These are phyloP conservation scores for Colletotrichum theobromicola DNA, from an alignment of 2,329 filamentous ascomycete genomes.

Conservation along the genomic window DNA sequence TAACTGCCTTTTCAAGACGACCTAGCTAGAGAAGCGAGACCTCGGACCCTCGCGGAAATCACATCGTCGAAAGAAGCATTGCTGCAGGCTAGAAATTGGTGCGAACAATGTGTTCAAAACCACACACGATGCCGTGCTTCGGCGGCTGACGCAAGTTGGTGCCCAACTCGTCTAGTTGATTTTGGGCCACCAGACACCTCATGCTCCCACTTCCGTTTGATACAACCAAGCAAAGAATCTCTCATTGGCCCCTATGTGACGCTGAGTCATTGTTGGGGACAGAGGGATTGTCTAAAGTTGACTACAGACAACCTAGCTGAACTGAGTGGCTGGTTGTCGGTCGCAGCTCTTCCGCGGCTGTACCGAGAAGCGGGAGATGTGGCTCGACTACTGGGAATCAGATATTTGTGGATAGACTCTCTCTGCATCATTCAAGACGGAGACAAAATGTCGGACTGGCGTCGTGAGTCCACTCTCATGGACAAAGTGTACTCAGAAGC, in stretches of 20 bases:
- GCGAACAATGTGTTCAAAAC: not conserved
- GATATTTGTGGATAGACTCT: constrained; percentile 19
- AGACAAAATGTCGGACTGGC: constrained; percentile 22
- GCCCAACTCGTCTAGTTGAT: not conserved
- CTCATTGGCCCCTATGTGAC: not conserved
- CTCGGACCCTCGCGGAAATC: not conserved
- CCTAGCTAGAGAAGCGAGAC: too few relatives aligned
- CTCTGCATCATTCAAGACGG: constrained; percentile 20
- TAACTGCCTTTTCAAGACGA: too few relatives aligned
- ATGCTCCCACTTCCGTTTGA: not conserved
- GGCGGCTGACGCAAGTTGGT: not conserved
- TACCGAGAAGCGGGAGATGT: constrained; percentile 1
- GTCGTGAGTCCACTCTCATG: constrained; percentile 21
- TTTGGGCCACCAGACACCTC: not conserved
- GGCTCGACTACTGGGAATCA: not conserved
- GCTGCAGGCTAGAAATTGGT: not conserved
- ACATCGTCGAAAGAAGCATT: not conserved
- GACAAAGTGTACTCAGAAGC: constrained; percentile 23
- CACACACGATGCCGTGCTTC: not conserved
- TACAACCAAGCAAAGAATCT: not conserved
- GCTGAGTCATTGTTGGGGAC: constrained; percentile 7
- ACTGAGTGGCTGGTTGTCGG: not conserved
- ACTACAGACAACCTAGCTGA: not conserved
- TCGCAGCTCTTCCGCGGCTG: not conserved
- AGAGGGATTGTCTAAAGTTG: not conserved